A percentile compares a stretch with the other conserved stretches of the same genome.
phyloP scores from a whole-genome alignment of 768 basidiomycete genomes.

The Sarcomyxa edulis region DNA sequence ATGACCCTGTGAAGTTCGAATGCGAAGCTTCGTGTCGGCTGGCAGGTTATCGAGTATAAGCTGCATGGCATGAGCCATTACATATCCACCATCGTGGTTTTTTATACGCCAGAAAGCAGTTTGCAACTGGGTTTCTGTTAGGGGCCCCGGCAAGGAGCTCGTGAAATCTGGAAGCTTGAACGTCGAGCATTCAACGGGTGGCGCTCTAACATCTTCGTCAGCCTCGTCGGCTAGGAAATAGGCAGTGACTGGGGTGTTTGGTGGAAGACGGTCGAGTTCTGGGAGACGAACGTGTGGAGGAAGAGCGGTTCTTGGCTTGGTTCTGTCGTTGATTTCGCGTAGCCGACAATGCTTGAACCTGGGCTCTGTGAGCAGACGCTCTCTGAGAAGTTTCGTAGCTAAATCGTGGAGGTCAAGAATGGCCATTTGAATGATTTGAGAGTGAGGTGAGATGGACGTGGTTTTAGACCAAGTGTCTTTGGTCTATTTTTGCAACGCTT shows the following conservation, averaged over 20 bases:
- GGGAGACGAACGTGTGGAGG: neutral
- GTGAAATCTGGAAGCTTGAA: neutral
- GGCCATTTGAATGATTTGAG: neutral
- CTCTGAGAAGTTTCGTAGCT: neutral
- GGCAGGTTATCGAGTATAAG: conserved; percentile 1
- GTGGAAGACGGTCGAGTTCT: neutral
- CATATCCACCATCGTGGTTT: neutral
- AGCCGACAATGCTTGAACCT: neutral
- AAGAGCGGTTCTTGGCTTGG: neutral
- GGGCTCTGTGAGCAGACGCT: neutral
- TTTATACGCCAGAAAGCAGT: neutral
- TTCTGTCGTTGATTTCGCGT: conserved; percentile 1
- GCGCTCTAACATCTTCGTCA: too few species aligned
- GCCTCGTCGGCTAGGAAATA: conserved; percentile 2
- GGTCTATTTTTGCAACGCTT: too few species aligned
- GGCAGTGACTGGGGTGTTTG: neutral
- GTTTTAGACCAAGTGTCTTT: too few species aligned
- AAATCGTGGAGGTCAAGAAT: conserved; percentile 2
- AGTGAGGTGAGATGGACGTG: too few species aligned
- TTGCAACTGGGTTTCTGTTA: neutral
- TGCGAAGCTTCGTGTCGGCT: neutral
- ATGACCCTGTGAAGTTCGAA: conserved; percentile 1
- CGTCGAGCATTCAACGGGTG: neutral
- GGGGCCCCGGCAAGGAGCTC: neutral
- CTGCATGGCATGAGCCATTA: neutral